Evolutionary conservation across 306 rosid genomes (phyloP).

Genomic region (Aeschynomene evenia): DNA sequence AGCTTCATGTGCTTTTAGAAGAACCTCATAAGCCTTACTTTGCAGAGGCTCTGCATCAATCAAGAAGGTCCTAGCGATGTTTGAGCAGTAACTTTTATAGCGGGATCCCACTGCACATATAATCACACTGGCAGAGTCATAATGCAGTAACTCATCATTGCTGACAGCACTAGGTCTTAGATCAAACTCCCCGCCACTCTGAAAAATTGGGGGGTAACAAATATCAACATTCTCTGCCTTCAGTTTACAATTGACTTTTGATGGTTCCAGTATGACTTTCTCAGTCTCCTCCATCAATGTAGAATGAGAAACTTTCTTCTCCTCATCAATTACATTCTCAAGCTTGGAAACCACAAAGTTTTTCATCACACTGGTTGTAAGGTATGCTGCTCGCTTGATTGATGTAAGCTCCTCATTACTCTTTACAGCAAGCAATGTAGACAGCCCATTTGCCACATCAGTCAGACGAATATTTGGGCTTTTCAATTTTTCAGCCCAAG

Average conservation of each 20-base stretch:
- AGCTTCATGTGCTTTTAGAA: slow-evolving; percentile 82
- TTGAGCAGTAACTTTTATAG: slow-evolving; percentile 90
- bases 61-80: slow-evolving; percentile 80
- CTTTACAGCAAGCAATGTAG: slow-evolving; percentile 65
- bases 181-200: slow-evolving; percentile 93
- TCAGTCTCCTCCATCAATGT: slow-evolving; percentile 94
- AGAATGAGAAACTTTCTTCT: slow-evolving; percentile 80
- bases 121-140: slow-evolving; percentile 84
- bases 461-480: slow-evolving; percentile 46
- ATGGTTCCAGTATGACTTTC: slow-evolving; percentile 78
- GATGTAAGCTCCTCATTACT: slow-evolving; percentile 68
- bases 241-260: slow-evolving; percentile 70
- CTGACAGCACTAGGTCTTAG: slow-evolving; percentile 96
- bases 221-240: slow-evolving; percentile 90
- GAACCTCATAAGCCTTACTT: slow-evolving; percentile 85
- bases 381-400: slow-evolving; percentile 77
- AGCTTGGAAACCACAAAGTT: slow-evolving; percentile 79
- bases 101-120: slow-evolving; percentile 92
- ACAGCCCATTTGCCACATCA: slow-evolving; percentile 83
- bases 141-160: slow-evolving; percentile 76
- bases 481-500: slow-evolving; percentile 75
- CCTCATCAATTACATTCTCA: slow-evolving; percentile 90
- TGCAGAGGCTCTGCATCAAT: slow-evolving; percentile 80
- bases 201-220: slow-evolving; percentile 91
- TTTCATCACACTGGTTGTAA: slow-evolving; percentile 73